Conservation (phyloP, 768 basidiomycete species). For the Tylopilus subfusipes region DNA sequence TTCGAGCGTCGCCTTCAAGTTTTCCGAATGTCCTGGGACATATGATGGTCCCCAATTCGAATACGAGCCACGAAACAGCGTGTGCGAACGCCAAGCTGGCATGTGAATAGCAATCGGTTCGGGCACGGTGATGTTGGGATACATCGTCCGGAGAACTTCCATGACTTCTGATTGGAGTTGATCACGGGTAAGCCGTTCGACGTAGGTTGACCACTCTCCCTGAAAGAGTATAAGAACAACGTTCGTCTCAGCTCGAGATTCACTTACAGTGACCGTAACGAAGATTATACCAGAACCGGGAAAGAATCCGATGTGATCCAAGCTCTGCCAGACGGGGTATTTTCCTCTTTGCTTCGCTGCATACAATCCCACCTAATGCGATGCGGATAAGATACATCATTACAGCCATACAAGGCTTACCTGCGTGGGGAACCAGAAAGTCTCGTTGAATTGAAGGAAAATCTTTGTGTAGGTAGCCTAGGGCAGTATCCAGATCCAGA, state of each 20-base stretch:
- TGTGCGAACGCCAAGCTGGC: constrained; percentile 52
- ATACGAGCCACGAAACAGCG: constrained; percentile 46
- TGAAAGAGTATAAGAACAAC: constrained; percentile 19
- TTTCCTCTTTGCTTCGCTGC: constrained; percentile 55
- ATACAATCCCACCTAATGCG: constrained; percentile 42
- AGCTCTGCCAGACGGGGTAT: constrained; percentile 66
- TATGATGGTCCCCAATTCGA: constrained; percentile 71
- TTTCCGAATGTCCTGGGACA: constrained; percentile 48
- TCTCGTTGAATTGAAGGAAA: constrained; percentile 57
- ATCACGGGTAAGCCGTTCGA: constrained; percentile 48
- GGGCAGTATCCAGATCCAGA: background rate
- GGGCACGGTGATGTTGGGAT: constrained; percentile 50
- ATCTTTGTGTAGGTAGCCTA: constrained; percentile 64
- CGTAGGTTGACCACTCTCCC: constrained; percentile 60
- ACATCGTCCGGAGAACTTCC: constrained; percentile 57
- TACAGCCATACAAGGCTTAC: constrained; percentile 6
- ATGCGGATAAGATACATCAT: background rate
- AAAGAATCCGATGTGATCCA: constrained; percentile 56
- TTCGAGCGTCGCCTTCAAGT: constrained; percentile 52
- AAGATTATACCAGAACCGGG: constrained; percentile 52
- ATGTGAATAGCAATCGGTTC: constrained; percentile 55
- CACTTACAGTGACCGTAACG: constrained; percentile 28
- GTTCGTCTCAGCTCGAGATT: background rate
- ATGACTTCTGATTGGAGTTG: constrained; percentile 53
- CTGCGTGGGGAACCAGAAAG: constrained; percentile 57